Conservation (phyloP, 1,139 yeast genomes). For the Nakaseomyces nivariensis region DNA sequence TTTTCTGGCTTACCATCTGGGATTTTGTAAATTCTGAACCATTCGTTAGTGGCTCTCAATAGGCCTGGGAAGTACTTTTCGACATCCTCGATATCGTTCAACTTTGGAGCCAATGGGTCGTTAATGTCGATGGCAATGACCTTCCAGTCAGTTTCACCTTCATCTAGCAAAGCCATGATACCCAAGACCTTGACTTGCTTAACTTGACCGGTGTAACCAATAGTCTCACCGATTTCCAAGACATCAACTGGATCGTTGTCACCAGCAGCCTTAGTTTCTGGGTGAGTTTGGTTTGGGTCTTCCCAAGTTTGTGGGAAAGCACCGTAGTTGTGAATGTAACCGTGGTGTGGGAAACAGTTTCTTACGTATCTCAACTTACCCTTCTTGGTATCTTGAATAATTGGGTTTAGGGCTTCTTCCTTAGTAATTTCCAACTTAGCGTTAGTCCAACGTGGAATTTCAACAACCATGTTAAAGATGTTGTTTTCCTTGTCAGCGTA, state of each 20-base stretch:
- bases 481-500: constrained; percentile 54
- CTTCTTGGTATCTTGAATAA: constrained; percentile 79
- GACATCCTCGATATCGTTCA: constrained; percentile 70
- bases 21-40: constrained; percentile 85
- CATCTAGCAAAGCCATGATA: constrained; percentile 78
- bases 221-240: constrained; percentile 73
- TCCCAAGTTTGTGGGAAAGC: constrained; percentile 99
- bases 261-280: constrained; percentile 74
- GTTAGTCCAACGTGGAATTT: constrained; percentile 85
- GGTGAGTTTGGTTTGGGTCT: constrained; percentile 60
- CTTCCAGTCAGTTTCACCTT: constrained; percentile 94
- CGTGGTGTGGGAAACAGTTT: constrained; percentile 92
- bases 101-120: constrained; percentile 67
- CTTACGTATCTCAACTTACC: constrained; percentile 81
- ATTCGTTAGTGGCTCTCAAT: constrained; percentile 71
- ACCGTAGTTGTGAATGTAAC: constrained; percentile 93
- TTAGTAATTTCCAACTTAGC: constrained; percentile 81
- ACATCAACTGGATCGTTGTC: constrained; percentile 90
- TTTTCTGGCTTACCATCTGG: constrained; percentile 89
- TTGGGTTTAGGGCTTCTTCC: constrained; percentile 61
- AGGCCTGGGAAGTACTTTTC: constrained; percentile 70
- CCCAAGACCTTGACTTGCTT: constrained; percentile 79
- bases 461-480: constrained; percentile 78
- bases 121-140: constrained; percentile 64
- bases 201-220: constrained; percentile 65